Base-by-base conservation (phyloP, 2,329 filamentous ascomycete genomes). In the Rutstroemia sp. region DNA sequence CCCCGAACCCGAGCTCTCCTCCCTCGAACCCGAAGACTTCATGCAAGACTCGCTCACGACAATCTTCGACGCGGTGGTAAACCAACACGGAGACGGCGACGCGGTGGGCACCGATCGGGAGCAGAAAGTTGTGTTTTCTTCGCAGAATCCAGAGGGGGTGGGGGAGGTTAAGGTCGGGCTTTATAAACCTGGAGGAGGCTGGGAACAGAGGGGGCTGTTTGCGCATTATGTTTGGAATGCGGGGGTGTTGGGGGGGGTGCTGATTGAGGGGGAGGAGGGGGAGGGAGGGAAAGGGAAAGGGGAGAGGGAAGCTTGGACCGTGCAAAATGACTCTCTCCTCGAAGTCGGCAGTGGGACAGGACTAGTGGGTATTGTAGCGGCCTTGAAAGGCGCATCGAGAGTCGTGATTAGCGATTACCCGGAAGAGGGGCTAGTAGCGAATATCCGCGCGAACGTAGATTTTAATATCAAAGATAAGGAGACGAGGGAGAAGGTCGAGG, bases 201-300 rank as follows among this genome's bases (percentile, higher is more conserved):
- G 39, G 39, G 14, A 41, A 4, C 18, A 41, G 39, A 41, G 14
- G 39, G 39, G 39, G 2, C 76, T 89, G 46, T 90, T 88, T 67
- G 82, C 83, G 59, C 86, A 90, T 67, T 88, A 85, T 69, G 71
- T 90, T 25, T 90, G 86, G 86, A 90, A 90, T 70, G 77, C 85
- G 6, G 77, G 75, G 39, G 18, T 41, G 1, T 16, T 16, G 39
- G 18, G 39, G 10, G 39, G 39, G 14, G 14, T 27, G 71, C 83
- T 55, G 80, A 83, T 67, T 73, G 64, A 21, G 63, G 57, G 6
- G 54, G 58, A 18, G 56, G 49, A n/a, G 39, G 49, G 12, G 39
- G 49, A 34, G 37, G 50, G n/a, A n/a, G 44, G 21, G 5, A 7
- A 41, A 7, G 38, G 38, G 2, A 7, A 41, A 8, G 56, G 41